Evolutionary conservation across 2,329 filamentous ascomycete species (phyloP).

Genomic region (Ophiosphaerella korrae): DNA sequence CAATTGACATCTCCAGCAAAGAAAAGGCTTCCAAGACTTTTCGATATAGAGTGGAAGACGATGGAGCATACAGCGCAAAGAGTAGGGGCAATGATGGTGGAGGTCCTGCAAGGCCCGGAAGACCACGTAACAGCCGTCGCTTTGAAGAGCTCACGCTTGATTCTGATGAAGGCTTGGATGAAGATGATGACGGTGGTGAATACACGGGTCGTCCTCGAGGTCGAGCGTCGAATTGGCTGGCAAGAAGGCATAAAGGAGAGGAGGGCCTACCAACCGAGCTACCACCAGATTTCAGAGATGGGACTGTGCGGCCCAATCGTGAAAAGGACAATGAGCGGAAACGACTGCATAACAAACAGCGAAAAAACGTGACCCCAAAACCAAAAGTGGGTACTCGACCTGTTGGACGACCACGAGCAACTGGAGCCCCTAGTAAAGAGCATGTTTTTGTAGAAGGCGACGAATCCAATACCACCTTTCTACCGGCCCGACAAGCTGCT

Average conservation of each 20-base stretch:
- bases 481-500: conserved; percentile 34
- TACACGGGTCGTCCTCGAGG: conserved; percentile 22
- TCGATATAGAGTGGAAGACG: conserved; percentile 46
- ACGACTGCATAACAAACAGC: conserved; percentile 27
- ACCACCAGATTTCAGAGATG: conserved; percentile 49
- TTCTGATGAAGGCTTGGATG: conserved; percentile 49
- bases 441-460: conserved; percentile 41
- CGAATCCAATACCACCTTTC: conserved; percentile 22
- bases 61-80: conserved; percentile 48
- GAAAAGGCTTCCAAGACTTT: conserved; percentile 43
- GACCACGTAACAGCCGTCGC: conserved; percentile 26
- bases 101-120: conserved; percentile 29
- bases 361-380: conserved; percentile 31
- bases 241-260: conserved; percentile 48
- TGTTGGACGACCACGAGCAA: conserved; percentile 27
- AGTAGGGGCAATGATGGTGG: conserved; percentile 31
- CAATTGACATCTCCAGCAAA: conserved; percentile 24
- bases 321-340: conserved; percentile 31
- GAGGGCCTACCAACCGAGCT: conserved; percentile 52
- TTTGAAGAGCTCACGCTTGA: conserved; percentile 56
- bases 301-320: conserved; percentile 35
- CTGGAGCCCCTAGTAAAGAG: conserved; percentile 28
- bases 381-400: conserved; percentile 33
- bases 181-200: conserved; percentile 22
- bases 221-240: conserved; percentile 49